Evolutionary conservation across 2,329 filamentous ascomycete species (phyloP).

Genomic region (Hymenotorrendiella dingleyae): DNA sequence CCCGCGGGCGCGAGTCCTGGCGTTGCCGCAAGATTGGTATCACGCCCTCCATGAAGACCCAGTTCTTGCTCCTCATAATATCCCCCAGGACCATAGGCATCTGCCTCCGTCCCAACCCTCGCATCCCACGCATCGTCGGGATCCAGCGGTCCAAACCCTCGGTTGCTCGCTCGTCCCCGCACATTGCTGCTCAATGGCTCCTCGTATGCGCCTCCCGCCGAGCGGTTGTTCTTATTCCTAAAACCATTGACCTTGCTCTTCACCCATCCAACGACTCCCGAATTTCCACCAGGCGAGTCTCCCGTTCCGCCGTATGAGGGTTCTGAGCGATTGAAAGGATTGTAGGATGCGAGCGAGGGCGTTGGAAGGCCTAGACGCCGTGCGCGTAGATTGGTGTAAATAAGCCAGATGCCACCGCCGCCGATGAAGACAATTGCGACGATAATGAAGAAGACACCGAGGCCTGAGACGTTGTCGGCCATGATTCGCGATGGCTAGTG

Average conservation of each 20-base stretch:
- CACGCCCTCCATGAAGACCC: constrained; percentile 40
- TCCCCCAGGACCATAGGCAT: constrained; percentile 51
- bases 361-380: constrained; percentile 69
- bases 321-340: constrained; percentile 53
- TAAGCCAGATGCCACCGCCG: constrained; percentile 58
- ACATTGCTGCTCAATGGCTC: constrained; percentile 38
- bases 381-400: constrained; percentile 67
- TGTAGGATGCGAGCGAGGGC: constrained; percentile 60
- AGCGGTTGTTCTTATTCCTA: constrained; percentile 59
- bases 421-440: constrained; percentile 56
- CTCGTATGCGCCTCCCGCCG: constrained; percentile 68
- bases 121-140: constrained; percentile 85
- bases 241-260: constrained; percentile 58
- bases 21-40: constrained; percentile 44
- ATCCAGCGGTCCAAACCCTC: constrained; percentile 64
- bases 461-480: constrained; percentile 55
- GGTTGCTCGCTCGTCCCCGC: constrained; percentile 37
- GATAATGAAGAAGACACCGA: constrained; percentile 68
- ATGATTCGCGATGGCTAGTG: background rate
- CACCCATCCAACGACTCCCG: constrained; percentile 68
- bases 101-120: constrained; percentile 68
- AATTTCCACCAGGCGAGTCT: constrained; percentile 41
- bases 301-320: constrained; percentile 35
- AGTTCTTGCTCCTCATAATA: constrained; percentile 78
- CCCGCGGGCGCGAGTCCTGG: constrained; percentile 32